Base-by-base conservation (phyloP, 768 basidiomycete species). In the Kwoniella dendrophila region DNA sequence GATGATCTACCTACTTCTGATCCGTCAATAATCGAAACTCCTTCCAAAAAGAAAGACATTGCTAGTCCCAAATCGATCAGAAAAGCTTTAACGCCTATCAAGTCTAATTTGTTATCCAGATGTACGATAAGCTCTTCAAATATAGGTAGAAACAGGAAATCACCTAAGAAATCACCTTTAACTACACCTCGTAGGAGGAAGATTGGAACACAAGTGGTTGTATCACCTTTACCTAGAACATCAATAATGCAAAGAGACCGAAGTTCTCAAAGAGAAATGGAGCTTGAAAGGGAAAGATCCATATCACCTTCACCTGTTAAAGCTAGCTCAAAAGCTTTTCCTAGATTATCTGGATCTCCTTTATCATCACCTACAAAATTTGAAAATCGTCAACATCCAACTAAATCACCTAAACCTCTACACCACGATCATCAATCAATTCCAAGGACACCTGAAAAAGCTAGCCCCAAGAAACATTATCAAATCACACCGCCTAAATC, bases 401-500 rank as follows among this genome's bases (percentile, higher is more conserved):
- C n/a, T n/a, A 36, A 26, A 24, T 34, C 51, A 54, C 52, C 47
- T 27, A 47, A 41, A 11, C 43, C 54, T 40, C 40, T 50, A 22
- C 41, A 43, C 18, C 41, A 43, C n/a, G n/a, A n/a, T 6, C 7
- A 6, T 43, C 41, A 7, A 8, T 43, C 41, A 6, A 36, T 45
- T 24, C 55, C 38, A 4, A 7, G 30, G 5, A 59, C 63, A 2
- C 56, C 56, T 14, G 36, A 33, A 36, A 55, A 43, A 36, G 14
- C 47, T 16, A 24, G 48, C 22, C 22, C 61, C 10, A 26, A 48
- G n/a, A 43, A 48, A 24, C 66, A 65, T 33, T 66, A 68, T 53
- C 48, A 52, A 14, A 56, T 73, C 22, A 68, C 71, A 36, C 66
- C 71, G n/a, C 64, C 71, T 6, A 70, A 64, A 51, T 26, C 58